Conservation (phyloP, 2,329 filamentous ascomycete species). For the Aspergillus jensenii region DNA sequence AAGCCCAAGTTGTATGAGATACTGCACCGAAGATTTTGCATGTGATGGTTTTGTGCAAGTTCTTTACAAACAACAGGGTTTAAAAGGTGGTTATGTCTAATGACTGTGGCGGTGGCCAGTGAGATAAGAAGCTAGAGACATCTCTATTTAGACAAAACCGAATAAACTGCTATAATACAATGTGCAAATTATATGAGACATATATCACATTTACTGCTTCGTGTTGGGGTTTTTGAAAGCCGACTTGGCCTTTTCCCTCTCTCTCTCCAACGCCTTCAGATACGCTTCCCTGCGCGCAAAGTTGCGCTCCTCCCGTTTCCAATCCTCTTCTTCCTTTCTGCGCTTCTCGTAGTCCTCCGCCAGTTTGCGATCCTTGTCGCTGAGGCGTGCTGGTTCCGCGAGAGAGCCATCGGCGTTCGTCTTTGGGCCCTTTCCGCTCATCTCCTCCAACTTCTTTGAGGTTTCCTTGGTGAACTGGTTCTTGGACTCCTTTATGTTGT, state of each 20-base stretch:
- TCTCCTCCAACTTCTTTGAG: conserved; percentile 19
- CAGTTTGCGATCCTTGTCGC: conserved; percentile 33
- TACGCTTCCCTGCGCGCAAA: conserved; percentile 32
- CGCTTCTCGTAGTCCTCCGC: conserved; percentile 31
- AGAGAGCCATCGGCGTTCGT: conserved; percentile 22
- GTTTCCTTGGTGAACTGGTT: conserved; percentile 25
- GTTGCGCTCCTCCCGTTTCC: conserved; percentile 37
- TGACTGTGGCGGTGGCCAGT: background rate
- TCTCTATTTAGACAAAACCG: conserved; percentile 1
- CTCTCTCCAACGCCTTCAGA: conserved; percentile 21
- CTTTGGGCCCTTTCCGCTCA: conserved; percentile 22
- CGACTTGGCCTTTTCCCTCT: conserved; percentile 25
- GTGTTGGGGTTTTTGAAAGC: conserved; percentile 15
- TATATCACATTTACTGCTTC: conserved; percentile 6
- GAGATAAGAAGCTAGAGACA: conserved; percentile 6
- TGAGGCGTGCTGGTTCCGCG: conserved; percentile 23
- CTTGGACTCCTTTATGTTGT: conserved; percentile 29
- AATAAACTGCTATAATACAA: conserved; percentile 15
- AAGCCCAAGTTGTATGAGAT: too few species aligned
- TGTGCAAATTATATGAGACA: conserved; percentile 16
- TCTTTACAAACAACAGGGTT: too few species aligned
- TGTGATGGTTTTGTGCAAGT: too few species aligned
- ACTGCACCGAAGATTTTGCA: too few species aligned
- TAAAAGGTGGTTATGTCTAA: too few species aligned
- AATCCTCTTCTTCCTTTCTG: conserved; percentile 30